These are phyloP conservation scores for Candida tunisiensis DNA, from an alignment of 1,139 yeast genomes.

Conservation along the genomic window DNA sequence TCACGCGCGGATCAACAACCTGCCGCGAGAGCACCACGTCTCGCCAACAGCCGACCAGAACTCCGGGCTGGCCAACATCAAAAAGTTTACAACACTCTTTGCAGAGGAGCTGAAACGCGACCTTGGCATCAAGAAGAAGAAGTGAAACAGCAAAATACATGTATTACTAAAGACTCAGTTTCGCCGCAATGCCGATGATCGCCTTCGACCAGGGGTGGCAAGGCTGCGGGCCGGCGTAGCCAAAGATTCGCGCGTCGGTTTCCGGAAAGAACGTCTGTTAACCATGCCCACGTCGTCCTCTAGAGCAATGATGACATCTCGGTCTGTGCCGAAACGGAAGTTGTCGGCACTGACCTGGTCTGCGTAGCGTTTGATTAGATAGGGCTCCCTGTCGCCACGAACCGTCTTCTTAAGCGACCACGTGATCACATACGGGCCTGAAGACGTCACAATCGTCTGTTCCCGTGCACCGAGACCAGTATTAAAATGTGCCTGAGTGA, in stretches of 20 bases:
- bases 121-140: conserved; percentile 11
- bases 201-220: conserved; percentile 13
- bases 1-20: too few relatives aligned
- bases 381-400: conserved; percentile 36
- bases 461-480: conserved; percentile 47
- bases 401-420: conserved; percentile 60
- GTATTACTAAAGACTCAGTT: not conserved
- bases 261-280: conserved; percentile 37
- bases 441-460: conserved; percentile 54
- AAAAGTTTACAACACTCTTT: conserved; percentile 49
- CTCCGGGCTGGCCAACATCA: conserved; percentile 23
- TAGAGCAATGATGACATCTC: conserved; percentile 52
- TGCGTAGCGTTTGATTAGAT: conserved; percentile 45
- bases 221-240: conserved; percentile 14
- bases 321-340: conserved; percentile 57
- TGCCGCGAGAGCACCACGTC: too few relatives aligned
- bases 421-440: conserved; percentile 66
- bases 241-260: conserved; percentile 33
- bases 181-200: conserved; percentile 13
- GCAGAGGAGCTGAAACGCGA: conserved; percentile 42
- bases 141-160: not conserved
- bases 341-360: conserved; percentile 58
- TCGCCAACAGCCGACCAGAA: conserved; percentile 5
- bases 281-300: conserved; percentile 59
- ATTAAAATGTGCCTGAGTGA: conserved; percentile 66